A percentile compares a stretch with the other conserved stretches of the same genome.
These are phyloP conservation scores for Solanum peruvianum DNA, from an alignment of 257 asterid genomes.

Conservation along the genomic window DNA sequence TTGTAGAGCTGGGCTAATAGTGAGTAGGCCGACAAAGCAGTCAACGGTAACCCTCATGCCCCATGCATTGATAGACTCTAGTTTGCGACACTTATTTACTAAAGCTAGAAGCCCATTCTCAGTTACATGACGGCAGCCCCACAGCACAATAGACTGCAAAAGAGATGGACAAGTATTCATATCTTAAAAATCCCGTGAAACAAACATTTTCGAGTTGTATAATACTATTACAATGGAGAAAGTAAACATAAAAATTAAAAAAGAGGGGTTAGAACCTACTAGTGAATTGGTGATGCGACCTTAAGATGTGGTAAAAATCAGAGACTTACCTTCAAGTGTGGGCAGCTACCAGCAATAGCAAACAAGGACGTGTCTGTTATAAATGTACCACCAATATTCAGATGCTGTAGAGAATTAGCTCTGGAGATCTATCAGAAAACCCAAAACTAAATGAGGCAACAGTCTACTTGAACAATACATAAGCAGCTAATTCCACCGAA, in stretches of 20 bases:
- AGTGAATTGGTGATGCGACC: background rate
- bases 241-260: background rate
- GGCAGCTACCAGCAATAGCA: slow-evolving; percentile 68
- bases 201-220: background rate
- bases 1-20: slow-evolving; percentile 73
- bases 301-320: background rate
- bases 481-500: background rate
- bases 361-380: slow-evolving; percentile 65
- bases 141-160: slow-evolving; percentile 58
- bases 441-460: background rate
- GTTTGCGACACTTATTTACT: slow-evolving; percentile 61
- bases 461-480: background rate
- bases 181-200: background rate
- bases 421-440: slow-evolving; percentile 35
- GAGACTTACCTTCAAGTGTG: slow-evolving; percentile 51
- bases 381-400: slow-evolving; percentile 83
- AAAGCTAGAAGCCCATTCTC: slow-evolving; percentile 66
- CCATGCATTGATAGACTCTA: slow-evolving; percentile 80
- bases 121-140: slow-evolving; percentile 91
- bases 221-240: background rate
- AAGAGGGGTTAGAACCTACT: background rate
- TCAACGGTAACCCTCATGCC: slow-evolving; percentile 64
- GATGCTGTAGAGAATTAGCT: slow-evolving; percentile 67
- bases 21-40: slow-evolving; percentile 55
- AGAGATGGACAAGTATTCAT: background rate